Base-by-base conservation (phyloP, 228 moss, liverwort and hornwort species). In the Sphagnum fallax region DNA sequence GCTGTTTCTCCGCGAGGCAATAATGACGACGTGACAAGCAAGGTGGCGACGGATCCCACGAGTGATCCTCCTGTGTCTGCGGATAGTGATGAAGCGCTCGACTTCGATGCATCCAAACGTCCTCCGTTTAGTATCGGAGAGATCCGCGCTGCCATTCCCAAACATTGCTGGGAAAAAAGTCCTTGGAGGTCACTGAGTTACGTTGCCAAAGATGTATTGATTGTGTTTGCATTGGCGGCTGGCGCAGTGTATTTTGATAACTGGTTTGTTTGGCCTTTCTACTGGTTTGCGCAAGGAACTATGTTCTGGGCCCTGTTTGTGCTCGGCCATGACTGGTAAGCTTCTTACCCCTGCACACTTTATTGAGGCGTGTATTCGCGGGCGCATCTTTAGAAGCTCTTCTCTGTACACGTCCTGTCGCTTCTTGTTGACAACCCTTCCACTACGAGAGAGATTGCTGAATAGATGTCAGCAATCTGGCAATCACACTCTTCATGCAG, bases 291-390 rank as follows among this genome's bases (percentile, higher is more conserved):
- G 4, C 93, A 97, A 64, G 97, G 97, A 6, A 97, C 97, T 0
- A 91, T 97, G 97, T 90, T 97, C 64, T 96, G 96, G 96, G 96
- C 96, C 15, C 50, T 96, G 15, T 96, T 96, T 62, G 96, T 96
- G 0, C 71, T 97, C 47, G 97, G 97, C 0, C 93, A 93, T 71
- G 91, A 93, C 52, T 97, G 97, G 32, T 32, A 32, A 32, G 32
- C 32, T 32, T 32, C 32, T 32, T 32, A 32, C 2, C 32, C 32
- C 3, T 32, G 32, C 32, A 32, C 32, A 32, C 32, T 32, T 32
- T 32, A 32, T 32, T 32, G 32, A 32, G 2, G 32, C 32, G 32
- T 32, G 2, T 32, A 32, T 32, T 32, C 32, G 32, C 2, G 32
- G 32, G 32, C 32, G 32, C 32, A 32, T 32, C 32, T 32, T 32